A percentile compares a stretch with the other conserved stretches of the same genome.
phyloP scores from a whole-genome alignment of 176 grass and related monocot genomes.

The Aegilops speltoides region DNA sequence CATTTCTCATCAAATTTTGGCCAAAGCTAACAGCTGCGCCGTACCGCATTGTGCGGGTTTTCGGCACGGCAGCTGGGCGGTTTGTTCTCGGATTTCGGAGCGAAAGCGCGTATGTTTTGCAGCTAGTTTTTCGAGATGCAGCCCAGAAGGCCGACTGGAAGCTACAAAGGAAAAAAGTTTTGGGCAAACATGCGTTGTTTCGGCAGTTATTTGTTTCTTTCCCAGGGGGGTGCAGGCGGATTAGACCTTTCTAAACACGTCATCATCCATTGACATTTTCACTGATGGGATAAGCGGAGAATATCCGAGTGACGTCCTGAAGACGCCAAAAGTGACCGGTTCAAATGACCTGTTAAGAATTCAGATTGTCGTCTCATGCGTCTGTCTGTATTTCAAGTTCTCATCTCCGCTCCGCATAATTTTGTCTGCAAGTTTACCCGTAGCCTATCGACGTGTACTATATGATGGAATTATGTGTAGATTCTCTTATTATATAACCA shows the following conservation, averaged over 20 bases:
- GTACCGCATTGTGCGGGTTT: background rate
- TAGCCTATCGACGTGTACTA: background rate
- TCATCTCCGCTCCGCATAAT: background rate
- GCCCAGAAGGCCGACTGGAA: background rate
- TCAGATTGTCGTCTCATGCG: background rate
- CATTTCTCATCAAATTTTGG: background rate
- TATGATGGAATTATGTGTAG: no score
- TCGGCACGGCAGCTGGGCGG: background rate
- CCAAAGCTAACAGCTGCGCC: background rate
- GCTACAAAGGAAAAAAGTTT: background rate
- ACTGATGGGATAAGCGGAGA: conserved; percentile 8
- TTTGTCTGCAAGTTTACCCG: background rate
- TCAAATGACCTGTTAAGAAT: conserved; percentile 12
- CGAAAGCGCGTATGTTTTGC: background rate
- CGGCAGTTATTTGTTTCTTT: background rate
- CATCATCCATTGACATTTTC: background rate
- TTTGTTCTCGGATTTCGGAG: background rate
- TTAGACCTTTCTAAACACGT: background rate
- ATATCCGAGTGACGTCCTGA: conserved; percentile 26
- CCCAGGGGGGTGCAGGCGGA: background rate
- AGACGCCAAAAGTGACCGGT: background rate
- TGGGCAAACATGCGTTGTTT: background rate
- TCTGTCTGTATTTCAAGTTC: background rate
- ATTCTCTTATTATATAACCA: no score
- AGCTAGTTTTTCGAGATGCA: background rate